Evolutionary conservation across 1,284 basidiomycete genomes (phyloP).

Genomic region (Sparassis latifolia): DNA sequence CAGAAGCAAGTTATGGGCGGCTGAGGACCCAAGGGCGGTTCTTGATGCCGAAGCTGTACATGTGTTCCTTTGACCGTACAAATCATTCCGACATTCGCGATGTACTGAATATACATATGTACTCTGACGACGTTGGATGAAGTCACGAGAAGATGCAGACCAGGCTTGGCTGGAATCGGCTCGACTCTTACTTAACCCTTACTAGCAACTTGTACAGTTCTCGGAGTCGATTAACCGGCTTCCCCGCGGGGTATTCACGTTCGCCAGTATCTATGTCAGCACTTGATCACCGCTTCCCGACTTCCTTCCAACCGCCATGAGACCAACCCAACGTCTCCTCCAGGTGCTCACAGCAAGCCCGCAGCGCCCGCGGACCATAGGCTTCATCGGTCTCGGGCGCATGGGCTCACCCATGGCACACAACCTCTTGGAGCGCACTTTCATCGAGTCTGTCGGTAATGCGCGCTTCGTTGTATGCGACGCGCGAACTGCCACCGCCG

Average conservation of each 20-base stretch:
- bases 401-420: slow-evolving; percentile 85
- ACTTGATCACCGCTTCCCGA: background rate
- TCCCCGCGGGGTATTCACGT: too few relatives aligned
- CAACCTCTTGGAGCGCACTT: slow-evolving; percentile 71
- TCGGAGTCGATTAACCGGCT: too few relatives aligned
- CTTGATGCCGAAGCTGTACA: too few relatives aligned
- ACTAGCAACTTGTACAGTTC: too few relatives aligned
- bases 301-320: slow-evolving; percentile 11
- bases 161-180: too few relatives aligned
- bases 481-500: slow-evolving; percentile 54
- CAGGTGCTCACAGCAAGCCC: slow-evolving; percentile 16
- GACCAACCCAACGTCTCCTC: slow-evolving; percentile 18
- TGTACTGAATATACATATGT: too few relatives aligned
- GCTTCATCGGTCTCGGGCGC: slow-evolving; percentile 75
- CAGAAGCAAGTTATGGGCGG: background rate
- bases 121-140: too few relatives aligned
- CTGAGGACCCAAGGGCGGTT: too few relatives aligned
- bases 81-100: too few relatives aligned
- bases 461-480: slow-evolving; percentile 73
- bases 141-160: too few relatives aligned
- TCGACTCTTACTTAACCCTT: too few relatives aligned
- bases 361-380: slow-evolving; percentile 46
- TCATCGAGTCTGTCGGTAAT: slow-evolving; percentile 36
- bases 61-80: too few relatives aligned
- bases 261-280: background rate